Percentiles rank a stretch among this genome's conserved stretches.
Evolutionary conservation across 306 rosid species (phyloP).

Genomic region (Clitoria ternatea): DNA sequence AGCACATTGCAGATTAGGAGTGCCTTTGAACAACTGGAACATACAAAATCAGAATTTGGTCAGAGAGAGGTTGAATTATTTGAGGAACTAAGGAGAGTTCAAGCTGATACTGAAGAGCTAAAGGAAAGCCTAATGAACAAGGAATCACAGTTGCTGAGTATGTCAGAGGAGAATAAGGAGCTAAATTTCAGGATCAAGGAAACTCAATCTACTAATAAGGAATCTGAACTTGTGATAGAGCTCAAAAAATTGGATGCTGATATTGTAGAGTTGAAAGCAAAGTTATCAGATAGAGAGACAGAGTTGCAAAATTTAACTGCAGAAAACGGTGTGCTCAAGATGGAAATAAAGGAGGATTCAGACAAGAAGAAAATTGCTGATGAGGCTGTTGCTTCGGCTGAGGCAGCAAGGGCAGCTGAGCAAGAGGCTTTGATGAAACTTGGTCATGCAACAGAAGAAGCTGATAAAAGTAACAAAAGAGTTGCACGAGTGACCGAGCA

Average conservation of each 20-base stretch:
- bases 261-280: conserved; percentile 50
- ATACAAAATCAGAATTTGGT: conserved; percentile 48
- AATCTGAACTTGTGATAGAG: conserved; percentile 42
- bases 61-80: conserved; percentile 48
- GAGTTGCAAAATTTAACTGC: conserved; percentile 48
- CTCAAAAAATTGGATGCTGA: conserved; percentile 46
- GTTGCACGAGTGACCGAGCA: conserved; percentile 61
- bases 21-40: conserved; percentile 69
- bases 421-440: conserved; percentile 62
- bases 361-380: conserved; percentile 38
- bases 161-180: conserved; percentile 43
- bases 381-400: conserved; percentile 36
- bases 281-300: conserved; percentile 56
- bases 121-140: conserved; percentile 44
- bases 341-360: conserved; percentile 39
- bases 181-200: conserved; percentile 27
- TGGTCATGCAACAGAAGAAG: conserved; percentile 51
- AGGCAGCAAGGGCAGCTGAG: conserved; percentile 61
- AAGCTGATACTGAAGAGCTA: conserved; percentile 52
- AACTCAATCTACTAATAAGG: conserved; percentile 28
- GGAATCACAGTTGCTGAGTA: conserved; percentile 48
- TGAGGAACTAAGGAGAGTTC: conserved; percentile 48
- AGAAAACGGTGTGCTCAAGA: conserved; percentile 56
- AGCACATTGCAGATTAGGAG: conserved; percentile 75
- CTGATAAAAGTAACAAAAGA: conserved; percentile 51